Base-by-base conservation (phyloP, 371 early-diverging fungal genomes). In the Rhizopus arrhizus region DNA sequence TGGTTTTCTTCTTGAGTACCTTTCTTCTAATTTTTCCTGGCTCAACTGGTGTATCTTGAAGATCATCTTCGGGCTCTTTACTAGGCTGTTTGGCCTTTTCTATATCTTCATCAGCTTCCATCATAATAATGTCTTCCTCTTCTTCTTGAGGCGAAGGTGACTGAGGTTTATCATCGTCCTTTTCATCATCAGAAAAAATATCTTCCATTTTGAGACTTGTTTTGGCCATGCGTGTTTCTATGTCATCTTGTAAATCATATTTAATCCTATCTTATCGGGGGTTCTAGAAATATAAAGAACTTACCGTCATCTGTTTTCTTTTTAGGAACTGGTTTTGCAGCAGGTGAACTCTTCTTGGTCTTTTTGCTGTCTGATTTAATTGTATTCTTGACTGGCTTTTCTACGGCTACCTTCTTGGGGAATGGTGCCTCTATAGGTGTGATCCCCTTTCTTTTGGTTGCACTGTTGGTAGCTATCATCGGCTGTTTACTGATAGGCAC, bases 1-100 rank as follows among this genome's bases (percentile, higher is more conserved):
- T 74, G 0, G 80, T 81, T 60, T 73, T 77, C 51, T 72, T 74
- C 56, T 75, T 75, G 2, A 70, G 68, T 3, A 83, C 80, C n/a
- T 74, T 66, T 33, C 74, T 71, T 53, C 62, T 68, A 3, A 57
- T 32, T 43, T 68, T 68, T 34, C 64, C 64, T 5, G 66, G 52
- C 15, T 58, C 29, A 28, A 55, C 16, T 9, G 62, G 40, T 50
- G 48, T 66, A 33, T 61, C 15, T 62, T 62, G 62, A 12, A 56
- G 62, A 9, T 62, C 61, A 42, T 33, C 22, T 29, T 61, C 42
- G 3, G 35, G 31, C 48, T 47, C 46, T 56, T 16, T 28, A 2
- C 2, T 29, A 1, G 9, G 38, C 36, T 49, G 31, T 7, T 28
- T 16, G 15, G 36, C 38, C 11, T 6, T 36, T 36, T 36, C 36